These are phyloP conservation scores for Boletus pseudo-olivaceus DNA, from an alignment of 768 basidiomycete genomes.

Conservation along the genomic window DNA sequence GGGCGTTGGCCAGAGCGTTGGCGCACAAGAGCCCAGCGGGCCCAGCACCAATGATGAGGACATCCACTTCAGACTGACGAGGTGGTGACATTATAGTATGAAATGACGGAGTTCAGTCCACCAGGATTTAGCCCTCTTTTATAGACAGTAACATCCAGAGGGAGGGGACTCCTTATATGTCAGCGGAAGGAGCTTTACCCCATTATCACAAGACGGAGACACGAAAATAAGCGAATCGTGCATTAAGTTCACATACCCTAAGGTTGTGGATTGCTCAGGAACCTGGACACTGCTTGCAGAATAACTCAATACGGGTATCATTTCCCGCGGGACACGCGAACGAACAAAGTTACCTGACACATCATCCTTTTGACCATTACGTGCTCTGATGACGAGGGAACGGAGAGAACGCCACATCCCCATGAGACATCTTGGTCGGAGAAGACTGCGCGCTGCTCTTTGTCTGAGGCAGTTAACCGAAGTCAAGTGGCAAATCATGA, in stretches of 20 bases:
- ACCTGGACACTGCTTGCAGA: background rate
- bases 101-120: background rate
- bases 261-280: background rate
- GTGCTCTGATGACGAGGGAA: background rate
- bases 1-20: slow-evolving; percentile 36
- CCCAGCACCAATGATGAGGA: slow-evolving; percentile 42
- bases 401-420: background rate
- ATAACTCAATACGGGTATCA: background rate
- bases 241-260: background rate
- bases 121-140: background rate
- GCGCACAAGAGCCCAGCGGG: slow-evolving; percentile 44
- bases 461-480: background rate
- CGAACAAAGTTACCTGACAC: background rate
- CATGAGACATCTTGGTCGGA: background rate
- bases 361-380: background rate
- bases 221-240: background rate
- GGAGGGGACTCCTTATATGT: background rate
- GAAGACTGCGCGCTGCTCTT: no score
- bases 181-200: background rate
- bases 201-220: background rate
- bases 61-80: slow-evolving; percentile 35
- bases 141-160: background rate
- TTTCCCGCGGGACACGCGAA: slow-evolving; percentile 5
- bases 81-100: slow-evolving; percentile 11
- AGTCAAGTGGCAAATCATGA: background rate